A percentile compares a stretch with the other conserved stretches of the same genome.
phyloP scores from a whole-genome alignment of 805 yeast species.

The Suhomyces prunicola region DNA sequence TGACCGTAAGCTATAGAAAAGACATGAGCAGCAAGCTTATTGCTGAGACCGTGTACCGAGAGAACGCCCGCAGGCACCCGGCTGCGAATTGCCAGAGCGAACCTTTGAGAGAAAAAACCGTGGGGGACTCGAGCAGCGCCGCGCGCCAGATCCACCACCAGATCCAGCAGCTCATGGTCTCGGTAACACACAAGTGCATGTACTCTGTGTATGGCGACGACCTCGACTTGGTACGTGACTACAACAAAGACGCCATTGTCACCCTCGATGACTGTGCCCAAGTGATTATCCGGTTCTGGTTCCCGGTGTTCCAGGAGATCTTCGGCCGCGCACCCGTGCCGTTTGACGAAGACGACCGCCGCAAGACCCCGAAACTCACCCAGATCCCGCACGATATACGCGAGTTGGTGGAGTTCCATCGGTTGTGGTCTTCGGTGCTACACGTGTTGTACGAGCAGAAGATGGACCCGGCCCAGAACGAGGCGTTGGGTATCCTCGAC shows the following conservation, averaged over 20 bases:
- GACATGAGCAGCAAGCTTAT: conserved; percentile 46
- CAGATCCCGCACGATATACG: conserved; percentile 10
- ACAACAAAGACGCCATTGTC: conserved; percentile 32
- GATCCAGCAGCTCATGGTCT: conserved; percentile 34
- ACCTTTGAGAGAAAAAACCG: too few species aligned
- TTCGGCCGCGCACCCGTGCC: conserved; percentile 25
- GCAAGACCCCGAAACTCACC: conserved; percentile 11
- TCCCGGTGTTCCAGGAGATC: conserved; percentile 56
- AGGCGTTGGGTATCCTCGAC: conserved; percentile 17
- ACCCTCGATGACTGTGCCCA: conserved; percentile 43
- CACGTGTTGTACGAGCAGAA: conserved; percentile 37
- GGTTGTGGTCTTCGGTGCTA: conserved; percentile 52
- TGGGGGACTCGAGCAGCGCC: neutral
- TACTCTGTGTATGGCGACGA: conserved; percentile 57
- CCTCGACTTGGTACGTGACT: conserved; percentile 45
- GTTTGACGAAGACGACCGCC: conserved; percentile 14
- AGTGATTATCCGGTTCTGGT: conserved; percentile 45
- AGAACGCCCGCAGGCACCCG: conserved; percentile 20
- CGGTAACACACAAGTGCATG: conserved; percentile 52
- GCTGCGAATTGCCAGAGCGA: too few species aligned
- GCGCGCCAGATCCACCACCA: neutral
- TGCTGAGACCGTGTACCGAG: conserved; percentile 37
- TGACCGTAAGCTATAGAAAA: conserved; percentile 56
- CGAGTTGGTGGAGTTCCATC: conserved; percentile 37
- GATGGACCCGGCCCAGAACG: conserved; percentile 23